A percentile compares a stretch with the other conserved stretches of the same genome.
These are phyloP conservation scores for Polygonum maritimum DNA, from an alignment of 148 eudicot genomes.

Conservation along the genomic window DNA sequence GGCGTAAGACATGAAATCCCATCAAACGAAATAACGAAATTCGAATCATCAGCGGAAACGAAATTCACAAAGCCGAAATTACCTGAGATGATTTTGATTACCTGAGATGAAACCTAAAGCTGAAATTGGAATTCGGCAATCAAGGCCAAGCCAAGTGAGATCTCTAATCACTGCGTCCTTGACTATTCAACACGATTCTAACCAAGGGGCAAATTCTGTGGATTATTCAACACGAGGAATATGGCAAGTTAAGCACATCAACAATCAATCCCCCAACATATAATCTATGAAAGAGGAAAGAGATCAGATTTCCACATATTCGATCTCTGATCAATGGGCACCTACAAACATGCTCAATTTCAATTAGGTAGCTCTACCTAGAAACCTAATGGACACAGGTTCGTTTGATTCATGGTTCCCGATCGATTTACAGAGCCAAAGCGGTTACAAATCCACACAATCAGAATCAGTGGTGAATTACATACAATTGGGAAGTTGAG, in stretches of 20 bases:
- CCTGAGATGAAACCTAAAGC: neutral
- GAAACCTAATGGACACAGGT: neutral
- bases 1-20: neutral
- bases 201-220: conserved; percentile 40
- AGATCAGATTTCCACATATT: too few relatives aligned
- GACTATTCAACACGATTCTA: too few relatives aligned
- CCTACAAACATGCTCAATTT: neutral
- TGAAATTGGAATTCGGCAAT: conserved; percentile 21
- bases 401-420: neutral
- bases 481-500: neutral
- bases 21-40: neutral
- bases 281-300: neutral
- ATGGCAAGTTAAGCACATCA: too few relatives aligned
- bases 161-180: conserved; percentile 69
- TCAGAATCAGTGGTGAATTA: neutral
- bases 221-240: conserved; percentile 29
- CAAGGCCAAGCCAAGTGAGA: conserved; percentile 93
- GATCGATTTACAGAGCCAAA: neutral
- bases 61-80: neutral
- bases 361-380: neutral
- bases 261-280: too few relatives aligned
- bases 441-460: neutral
- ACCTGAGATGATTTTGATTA: neutral
- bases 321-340: neutral
- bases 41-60: neutral